Base-by-base conservation (phyloP, 768 basidiomycete genomes). In the Podaxis sp. region DNA sequence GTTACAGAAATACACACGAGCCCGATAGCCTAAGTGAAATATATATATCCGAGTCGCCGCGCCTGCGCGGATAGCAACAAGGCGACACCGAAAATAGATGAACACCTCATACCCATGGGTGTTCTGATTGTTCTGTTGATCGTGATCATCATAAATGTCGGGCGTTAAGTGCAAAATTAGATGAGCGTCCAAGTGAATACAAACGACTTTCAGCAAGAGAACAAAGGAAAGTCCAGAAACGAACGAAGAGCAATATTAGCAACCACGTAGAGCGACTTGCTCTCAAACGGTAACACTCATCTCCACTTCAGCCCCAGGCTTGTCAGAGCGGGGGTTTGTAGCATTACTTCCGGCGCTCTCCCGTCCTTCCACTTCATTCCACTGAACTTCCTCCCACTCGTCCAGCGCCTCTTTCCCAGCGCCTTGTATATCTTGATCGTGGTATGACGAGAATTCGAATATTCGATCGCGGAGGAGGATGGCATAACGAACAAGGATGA, bases 401-500 rank as follows among this genome's bases (percentile, higher is more conserved):
- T 41, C 38, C 24, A 61, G 17, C 4, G 38, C 59, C 17, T 61
- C 59, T 25, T 46, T 61, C 43, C 12, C 17, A 12, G 17, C 3
- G 4, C 15, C 40, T 33, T 61, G 19, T 8, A 7, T 22, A 46
- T 24, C 53, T n/a, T 55, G 25, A 19, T 27, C 62, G 40, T 53
- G 50, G 2, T 27, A 40, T 13, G 37, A 19, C 8, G 51, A 47
- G 41, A 40, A 55, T 29, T 27, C 41, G 24, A 9, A 55, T 17
- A 59, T 25, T n/a, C 22, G 52, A 19, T 64, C 50, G 15, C 85
- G 80, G 1, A 82, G 59, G 8, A 71, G 17, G 15, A 77, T 75
- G 8, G 79, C 11, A 2, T 73, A 77, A 27, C 77, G 77, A 12
- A 82, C 81, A 56, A 86, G 25, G n/a, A 70, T 50, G 66, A 89